Evolutionary conservation across 2,329 filamentous ascomycete genomes (phyloP), one percentile per base, ranked within the genome.

Genomic region (Fusarium redolens): DNA sequence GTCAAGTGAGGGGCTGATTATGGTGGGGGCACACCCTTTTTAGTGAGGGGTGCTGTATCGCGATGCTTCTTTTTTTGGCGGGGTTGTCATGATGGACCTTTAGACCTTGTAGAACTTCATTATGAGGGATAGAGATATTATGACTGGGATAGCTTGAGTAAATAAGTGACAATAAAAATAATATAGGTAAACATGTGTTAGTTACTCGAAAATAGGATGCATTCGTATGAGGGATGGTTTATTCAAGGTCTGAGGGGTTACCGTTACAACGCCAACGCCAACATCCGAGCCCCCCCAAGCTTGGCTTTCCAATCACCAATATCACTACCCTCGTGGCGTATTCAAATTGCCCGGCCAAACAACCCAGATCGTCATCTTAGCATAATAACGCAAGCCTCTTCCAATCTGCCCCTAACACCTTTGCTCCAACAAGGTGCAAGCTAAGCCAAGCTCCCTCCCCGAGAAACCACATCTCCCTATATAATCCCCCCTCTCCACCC

Each of bases 1-100:
- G 45, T 44, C 64, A 68, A 76, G 72, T 74, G 75, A 78, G 75
- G 75, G 74, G 75, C 69, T 50, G 35, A 14, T 22, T 7, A 35
- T 71, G 72, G 68, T 68, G 72, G 68, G 58, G 60, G 71, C 33
- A 54, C 50, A 51, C 31, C 43, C 43, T 31, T 52, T 25, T 37
- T 52, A 54, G 54, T 68, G 68, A 61, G 64, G 61, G 67, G 57
- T 68, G 56, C 30, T 33, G 47, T 51, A 40, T 59, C 56, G 25
- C 20, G 51, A 40, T 47, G 45, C 20, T 44, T 70, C 67, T 40
- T 45, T 47, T 48, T 35, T 37, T 71, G 68, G 68, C 50, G 71
- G 70, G 66, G 70, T 70, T 72, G 58, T 61, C 54, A 70, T 56
- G 61, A 66, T 65, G 66, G 22, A 33, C 20, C 20, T 38, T 38